Conservation (phyloP, 768 basidiomycete species). For the Suillus alpinus region DNA sequence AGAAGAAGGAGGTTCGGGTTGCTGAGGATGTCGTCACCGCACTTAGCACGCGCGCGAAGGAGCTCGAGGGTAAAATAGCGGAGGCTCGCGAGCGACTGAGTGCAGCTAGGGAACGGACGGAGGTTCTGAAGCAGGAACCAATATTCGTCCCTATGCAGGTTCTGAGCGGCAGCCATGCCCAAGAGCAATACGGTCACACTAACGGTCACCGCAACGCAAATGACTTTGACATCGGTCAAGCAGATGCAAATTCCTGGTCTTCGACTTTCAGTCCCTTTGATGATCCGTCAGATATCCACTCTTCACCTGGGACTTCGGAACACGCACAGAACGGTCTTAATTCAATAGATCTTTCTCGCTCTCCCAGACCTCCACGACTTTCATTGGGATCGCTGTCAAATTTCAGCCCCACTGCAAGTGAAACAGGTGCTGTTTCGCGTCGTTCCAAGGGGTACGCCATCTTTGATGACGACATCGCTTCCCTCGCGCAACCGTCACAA, state of each 20-base stretch:
- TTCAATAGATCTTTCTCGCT: conserved; percentile 13
- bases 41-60: conserved; percentile 63
- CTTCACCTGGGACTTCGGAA: conserved; percentile 15
- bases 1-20: conserved; percentile 51
- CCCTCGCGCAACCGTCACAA: conserved; percentile 20
- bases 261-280: conserved; percentile 33
- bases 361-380: conserved; percentile 29
- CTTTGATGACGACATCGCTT: conserved; percentile 41
- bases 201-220: conserved; percentile 9
- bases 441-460: conserved; percentile 39
- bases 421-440: conserved; percentile 12
- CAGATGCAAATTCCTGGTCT: conserved; percentile 20
- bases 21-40: conserved; percentile 66
- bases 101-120: conserved; percentile 56
- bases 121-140: conserved; percentile 44
- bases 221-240: conserved; percentile 11
- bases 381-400: conserved; percentile 30
- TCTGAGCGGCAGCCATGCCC: conserved; percentile 1
- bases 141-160: conserved; percentile 32
- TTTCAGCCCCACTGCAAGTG: conserved; percentile 14
- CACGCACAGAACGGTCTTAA: conserved; percentile 11
- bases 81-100: conserved; percentile 60
- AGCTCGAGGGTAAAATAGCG: conserved; percentile 69
- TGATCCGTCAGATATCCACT: conserved; percentile 14
- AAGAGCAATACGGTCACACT: conserved; percentile 6